These are phyloP conservation scores for Parasarocladium wereldwijsianum DNA, from an alignment of 2,329 filamentous ascomycete species.

Conservation along the genomic window DNA sequence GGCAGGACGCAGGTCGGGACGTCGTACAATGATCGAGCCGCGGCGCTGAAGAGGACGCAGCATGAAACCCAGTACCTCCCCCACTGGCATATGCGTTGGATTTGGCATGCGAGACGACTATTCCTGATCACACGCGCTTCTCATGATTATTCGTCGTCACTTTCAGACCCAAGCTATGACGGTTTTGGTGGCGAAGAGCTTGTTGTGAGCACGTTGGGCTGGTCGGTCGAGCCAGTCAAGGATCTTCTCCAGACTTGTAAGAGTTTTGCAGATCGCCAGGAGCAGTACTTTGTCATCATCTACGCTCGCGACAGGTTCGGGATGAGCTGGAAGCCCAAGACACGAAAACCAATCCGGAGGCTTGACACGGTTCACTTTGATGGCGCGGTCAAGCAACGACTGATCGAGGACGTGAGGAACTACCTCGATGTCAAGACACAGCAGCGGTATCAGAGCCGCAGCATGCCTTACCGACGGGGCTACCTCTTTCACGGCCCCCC, in stretches of 20 bases:
- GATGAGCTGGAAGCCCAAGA: constrained; percentile 31
- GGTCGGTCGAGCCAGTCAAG: constrained; percentile 33
- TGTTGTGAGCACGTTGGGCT: constrained; percentile 32
- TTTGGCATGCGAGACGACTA: constrained; percentile 31
- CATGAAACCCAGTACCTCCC: constrained; percentile 27
- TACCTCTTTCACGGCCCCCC: constrained; percentile 52
- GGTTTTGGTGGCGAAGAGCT: constrained; percentile 31
- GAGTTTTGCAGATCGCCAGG: constrained; percentile 30
- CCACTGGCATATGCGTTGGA: constrained; percentile 29
- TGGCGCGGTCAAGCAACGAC: constrained; percentile 25
- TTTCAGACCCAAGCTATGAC: constrained; percentile 27
- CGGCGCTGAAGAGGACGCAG: constrained; percentile 24
- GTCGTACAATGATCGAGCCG: constrained; percentile 19
- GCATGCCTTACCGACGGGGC: constrained; percentile 26
- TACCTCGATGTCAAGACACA: constrained; percentile 32
- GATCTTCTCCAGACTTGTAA: constrained; percentile 28
- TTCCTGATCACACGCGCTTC: constrained; percentile 29
- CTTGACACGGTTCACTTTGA: constrained; percentile 38
- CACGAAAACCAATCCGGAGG: constrained; percentile 30
- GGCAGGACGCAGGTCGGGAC: constrained; percentile 22
- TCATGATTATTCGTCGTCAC: constrained; percentile 18
- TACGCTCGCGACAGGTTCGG: constrained; percentile 30
- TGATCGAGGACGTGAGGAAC: constrained; percentile 34
- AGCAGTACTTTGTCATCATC: constrained; percentile 34
- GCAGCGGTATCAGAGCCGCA: constrained; percentile 48